These are phyloP conservation scores for Phytophthora pisi DNA, from an alignment of 352 stramenopile species.

Conservation along the genomic window DNA sequence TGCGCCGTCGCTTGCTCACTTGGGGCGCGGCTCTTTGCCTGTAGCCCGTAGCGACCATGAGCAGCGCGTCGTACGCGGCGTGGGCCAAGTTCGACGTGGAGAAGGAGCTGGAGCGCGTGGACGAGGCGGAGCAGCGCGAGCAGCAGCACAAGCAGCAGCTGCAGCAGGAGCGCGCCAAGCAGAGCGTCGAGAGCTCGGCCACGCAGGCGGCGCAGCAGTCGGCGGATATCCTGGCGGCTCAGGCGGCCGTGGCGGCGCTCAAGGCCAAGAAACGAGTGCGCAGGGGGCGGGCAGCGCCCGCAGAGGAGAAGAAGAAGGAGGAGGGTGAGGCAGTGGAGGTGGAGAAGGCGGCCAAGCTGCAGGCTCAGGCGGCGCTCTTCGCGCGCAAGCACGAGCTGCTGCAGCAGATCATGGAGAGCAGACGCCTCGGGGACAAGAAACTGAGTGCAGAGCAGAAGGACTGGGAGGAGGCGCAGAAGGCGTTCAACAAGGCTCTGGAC, in stretches of 20 bases:
- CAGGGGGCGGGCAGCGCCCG: neutral
- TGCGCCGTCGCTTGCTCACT: neutral
- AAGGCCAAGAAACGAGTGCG: constrained; percentile 49
- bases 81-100: constrained; percentile 79
- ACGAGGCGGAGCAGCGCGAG: constrained; percentile 42
- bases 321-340: neutral
- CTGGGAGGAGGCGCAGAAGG: constrained; percentile 19
- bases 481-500: constrained; percentile 45
- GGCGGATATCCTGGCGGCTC: constrained; percentile 64
- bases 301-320: neutral
- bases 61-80: constrained; percentile 51
- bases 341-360: constrained; percentile 23
- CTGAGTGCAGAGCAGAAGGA: constrained; percentile 15
- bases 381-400: constrained; percentile 60
- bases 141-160: constrained; percentile 38
- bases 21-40: constrained; percentile 7
- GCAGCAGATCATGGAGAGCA: constrained; percentile 46
- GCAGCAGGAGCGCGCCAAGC: constrained; percentile 51
- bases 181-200: constrained; percentile 52
- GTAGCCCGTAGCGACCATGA: constrained; percentile 24
- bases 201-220: constrained; percentile 52
- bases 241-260: constrained; percentile 67
- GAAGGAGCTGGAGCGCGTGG: constrained; percentile 60
- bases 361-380: constrained; percentile 43
- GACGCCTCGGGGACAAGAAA: constrained; percentile 44